Conservation (phyloP, 2,329 filamentous ascomycete genomes). For the Alternaria alternata region DNA sequence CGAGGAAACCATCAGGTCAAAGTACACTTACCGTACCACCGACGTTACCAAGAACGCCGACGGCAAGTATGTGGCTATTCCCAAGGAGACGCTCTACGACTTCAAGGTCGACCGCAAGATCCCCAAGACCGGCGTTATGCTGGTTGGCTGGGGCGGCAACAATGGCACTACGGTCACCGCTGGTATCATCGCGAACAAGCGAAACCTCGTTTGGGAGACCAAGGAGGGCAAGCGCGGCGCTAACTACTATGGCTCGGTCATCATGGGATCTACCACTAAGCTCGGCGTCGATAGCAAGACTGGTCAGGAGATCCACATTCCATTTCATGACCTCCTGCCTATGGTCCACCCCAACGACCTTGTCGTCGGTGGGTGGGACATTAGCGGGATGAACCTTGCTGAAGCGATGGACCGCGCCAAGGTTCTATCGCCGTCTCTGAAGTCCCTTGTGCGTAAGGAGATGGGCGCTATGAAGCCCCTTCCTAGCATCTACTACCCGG, state of each 20-base stretch:
- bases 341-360: conserved; percentile 98
- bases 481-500: conserved; percentile 96
- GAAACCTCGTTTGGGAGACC: conserved; percentile 87
- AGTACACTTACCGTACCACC: conserved; percentile 97
- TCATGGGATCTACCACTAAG: conserved; percentile 98
- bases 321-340: conserved; percentile 91
- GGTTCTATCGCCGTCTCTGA: conserved; percentile 94
- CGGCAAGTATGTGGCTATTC: conserved; percentile 82
- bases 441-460: conserved; percentile 89
- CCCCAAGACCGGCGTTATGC: conserved; percentile 94
- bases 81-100: conserved; percentile 90
- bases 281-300: conserved; percentile 87
- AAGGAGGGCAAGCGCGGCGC: conserved; percentile 84
- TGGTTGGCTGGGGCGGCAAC: conserved; percentile 97
- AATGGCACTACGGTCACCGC: conserved; percentile 97
- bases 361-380: conserved; percentile 96
- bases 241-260: conserved; percentile 98
- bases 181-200: conserved; percentile 95
- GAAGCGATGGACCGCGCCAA: conserved; percentile 94
- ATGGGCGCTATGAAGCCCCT: conserved; percentile 88
- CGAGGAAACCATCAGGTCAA: conserved; percentile 85
- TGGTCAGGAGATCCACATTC: conserved; percentile 90
- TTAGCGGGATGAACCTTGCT: conserved; percentile 87
- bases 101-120: conserved; percentile 97
- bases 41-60: conserved; percentile 74